Conservation (phyloP, 495 filamentous ascomycete genomes). For the Tuber umbilicatum region DNA sequence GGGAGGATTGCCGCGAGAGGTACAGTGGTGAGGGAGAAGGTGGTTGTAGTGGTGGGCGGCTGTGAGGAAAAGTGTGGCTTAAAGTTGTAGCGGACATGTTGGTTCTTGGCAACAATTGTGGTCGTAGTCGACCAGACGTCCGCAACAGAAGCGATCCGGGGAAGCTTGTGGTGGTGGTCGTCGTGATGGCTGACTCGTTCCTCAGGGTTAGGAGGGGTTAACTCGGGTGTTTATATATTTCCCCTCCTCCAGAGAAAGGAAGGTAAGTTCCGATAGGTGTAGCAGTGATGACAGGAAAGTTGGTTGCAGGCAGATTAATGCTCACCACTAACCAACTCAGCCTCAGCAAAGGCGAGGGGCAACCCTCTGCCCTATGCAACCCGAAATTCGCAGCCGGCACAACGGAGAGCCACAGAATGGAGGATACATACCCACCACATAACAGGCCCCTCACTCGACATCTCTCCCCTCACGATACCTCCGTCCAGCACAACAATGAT, state of each 20-base stretch:
- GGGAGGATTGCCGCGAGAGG: constrained; percentile 24
- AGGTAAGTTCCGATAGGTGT: not conserved
- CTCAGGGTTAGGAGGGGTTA: not conserved
- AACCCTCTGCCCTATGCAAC: not conserved
- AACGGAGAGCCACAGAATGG: not conserved
- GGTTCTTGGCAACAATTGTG: not conserved
- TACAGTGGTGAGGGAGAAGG: constrained; percentile 7
- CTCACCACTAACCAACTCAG: not conserved
- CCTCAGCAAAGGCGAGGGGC: not conserved
- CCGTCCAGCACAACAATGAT: not conserved
- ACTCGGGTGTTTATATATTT: not conserved
- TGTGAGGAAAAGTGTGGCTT: not conserved
- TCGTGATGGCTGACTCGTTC: not conserved
- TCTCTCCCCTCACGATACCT: constrained; percentile 10
- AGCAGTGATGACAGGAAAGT: not conserved
- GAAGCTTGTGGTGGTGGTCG: not conserved
- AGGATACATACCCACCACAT: constrained; percentile 1
- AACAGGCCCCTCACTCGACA: not conserved
- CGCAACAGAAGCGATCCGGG: not conserved
- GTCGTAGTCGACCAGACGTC: not conserved
- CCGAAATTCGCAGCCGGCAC: not conserved
- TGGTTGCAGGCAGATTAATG: not conserved
- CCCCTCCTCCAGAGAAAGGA: not conserved
- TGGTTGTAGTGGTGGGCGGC: not conserved
- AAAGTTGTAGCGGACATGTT: not conserved